Percentiles rank a stretch among this genome's conserved stretches.
These are phyloP conservation scores for Staphylotrichum longicolle DNA, from an alignment of 495 filamentous ascomycete species.

Conservation along the genomic window DNA sequence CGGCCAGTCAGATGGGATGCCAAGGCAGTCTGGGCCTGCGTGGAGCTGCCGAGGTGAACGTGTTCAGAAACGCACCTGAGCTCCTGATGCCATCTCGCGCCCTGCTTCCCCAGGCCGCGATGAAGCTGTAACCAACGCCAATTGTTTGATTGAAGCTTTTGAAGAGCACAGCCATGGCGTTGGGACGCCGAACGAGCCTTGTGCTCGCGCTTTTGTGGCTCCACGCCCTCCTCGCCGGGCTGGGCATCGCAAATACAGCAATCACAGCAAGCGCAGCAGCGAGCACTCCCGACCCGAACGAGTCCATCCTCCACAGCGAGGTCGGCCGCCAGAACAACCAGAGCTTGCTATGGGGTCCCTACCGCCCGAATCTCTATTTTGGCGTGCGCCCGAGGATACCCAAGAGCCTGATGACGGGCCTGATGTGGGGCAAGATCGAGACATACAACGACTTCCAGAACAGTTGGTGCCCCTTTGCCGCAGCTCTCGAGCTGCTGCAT, in stretches of 20 bases:
- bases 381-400: conserved; percentile 85
- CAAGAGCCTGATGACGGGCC: conserved; percentile 74
- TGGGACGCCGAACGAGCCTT: conserved; percentile 26
- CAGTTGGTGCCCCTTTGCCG: conserved; percentile 57
- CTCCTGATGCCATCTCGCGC: not conserved
- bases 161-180: conserved; percentile 23
- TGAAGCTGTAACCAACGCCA: not conserved
- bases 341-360: conserved; percentile 93
- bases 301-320: conserved; percentile 50
- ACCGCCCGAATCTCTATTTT: conserved; percentile 94
- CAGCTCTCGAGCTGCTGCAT: not conserved
- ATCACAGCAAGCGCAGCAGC: conserved; percentile 24
- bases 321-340: conserved; percentile 67
- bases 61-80: conserved; percentile 6
- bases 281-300: conserved; percentile 17
- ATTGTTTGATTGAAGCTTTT: not conserved
- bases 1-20: not conserved
- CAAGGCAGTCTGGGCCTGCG: conserved; percentile 2
- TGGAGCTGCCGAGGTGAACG: conserved; percentile 11
- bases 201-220: conserved; percentile 20
- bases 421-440: conserved; percentile 90
- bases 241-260: conserved; percentile 6
- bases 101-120: not conserved
- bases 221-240: conserved; percentile 15
- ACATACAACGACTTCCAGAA: conserved; percentile 72